Conservation (phyloP, 2,329 filamentous ascomycete species). For the Stylonectria norvegica region DNA sequence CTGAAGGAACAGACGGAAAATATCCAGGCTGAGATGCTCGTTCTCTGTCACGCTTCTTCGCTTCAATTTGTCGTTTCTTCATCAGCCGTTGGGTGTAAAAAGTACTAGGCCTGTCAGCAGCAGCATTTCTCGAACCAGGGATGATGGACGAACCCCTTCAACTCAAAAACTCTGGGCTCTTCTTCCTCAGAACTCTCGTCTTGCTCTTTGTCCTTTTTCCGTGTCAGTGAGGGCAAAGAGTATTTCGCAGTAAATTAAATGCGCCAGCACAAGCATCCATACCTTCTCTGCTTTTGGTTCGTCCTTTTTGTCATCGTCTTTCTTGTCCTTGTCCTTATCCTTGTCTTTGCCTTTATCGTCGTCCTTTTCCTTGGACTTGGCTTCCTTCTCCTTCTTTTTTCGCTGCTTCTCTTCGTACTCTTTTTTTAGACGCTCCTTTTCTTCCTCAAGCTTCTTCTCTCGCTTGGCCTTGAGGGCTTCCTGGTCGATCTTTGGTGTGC, state of each 20-base stretch:
- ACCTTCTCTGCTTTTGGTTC: conserved; percentile 29
- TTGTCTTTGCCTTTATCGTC: conserved; percentile 39
- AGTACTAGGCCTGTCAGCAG: conserved; percentile 45
- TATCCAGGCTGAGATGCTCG: conserved; percentile 71
- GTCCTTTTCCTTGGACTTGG: conserved; percentile 44
- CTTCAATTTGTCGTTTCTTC: conserved; percentile 53
- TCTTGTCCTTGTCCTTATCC: conserved; percentile 33
- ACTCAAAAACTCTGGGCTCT: conserved; percentile 74
- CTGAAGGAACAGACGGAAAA: conserved; percentile 82
- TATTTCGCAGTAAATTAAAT: conserved; percentile 2
- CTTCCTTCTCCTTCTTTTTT: conserved; percentile 45
- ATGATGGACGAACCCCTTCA: conserved; percentile 62
- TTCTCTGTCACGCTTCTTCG: conserved; percentile 75
- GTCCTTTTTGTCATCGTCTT: conserved; percentile 26
- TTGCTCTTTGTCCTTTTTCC: conserved; percentile 21
- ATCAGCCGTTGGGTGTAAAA: conserved; percentile 86
- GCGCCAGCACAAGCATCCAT: conserved; percentile 25
- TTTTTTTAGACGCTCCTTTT: conserved; percentile 62
- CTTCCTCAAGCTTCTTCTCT: conserved; percentile 61
- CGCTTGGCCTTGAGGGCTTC: conserved; percentile 59
- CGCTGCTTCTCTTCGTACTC: conserved; percentile 60
- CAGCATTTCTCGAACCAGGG: rapidly evolving
- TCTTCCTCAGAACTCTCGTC: conserved; percentile 45
- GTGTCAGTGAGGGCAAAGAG: neutral
- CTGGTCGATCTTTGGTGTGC: conserved; percentile 68